Percentiles rank a stretch among this genome's conserved stretches.
These are phyloP conservation scores for Opeltia flavorubescens DNA, from an alignment of 495 filamentous ascomycete genomes.

Conservation along the genomic window DNA sequence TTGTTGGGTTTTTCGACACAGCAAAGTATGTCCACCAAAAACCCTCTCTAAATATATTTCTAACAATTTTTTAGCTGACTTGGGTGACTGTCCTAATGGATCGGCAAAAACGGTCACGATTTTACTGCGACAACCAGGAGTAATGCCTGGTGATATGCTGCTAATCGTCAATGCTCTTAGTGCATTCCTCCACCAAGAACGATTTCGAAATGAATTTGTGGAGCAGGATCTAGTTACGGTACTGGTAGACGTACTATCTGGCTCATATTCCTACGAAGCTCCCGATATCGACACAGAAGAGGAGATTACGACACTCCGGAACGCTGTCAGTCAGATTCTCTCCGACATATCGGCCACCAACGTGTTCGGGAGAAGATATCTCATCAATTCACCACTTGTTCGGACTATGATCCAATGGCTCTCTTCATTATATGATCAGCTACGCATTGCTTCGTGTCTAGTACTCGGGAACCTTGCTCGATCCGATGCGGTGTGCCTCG, in stretches of 20 bases:
- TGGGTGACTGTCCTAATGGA: conserved; percentile 27
- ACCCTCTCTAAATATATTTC: neutral
- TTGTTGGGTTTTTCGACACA: conserved; percentile 20
- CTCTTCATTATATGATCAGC: conserved; percentile 31
- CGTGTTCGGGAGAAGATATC: conserved; percentile 36
- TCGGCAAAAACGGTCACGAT: conserved; percentile 26
- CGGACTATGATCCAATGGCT: conserved; percentile 42
- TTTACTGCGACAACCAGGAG: conserved; percentile 17
- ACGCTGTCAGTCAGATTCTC: conserved; percentile 40
- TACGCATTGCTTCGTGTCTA: conserved; percentile 57
- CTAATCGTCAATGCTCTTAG: conserved; percentile 22
- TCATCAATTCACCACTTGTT: conserved; percentile 34
- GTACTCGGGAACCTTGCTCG: conserved; percentile 65
- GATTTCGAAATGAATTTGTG: conserved; percentile 29
- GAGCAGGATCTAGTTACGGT: conserved; percentile 21
- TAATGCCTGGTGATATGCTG: conserved; percentile 21
- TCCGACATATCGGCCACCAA: conserved; percentile 49
- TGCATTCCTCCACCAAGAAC: conserved; percentile 25
- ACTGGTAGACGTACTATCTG: conserved; percentile 21
- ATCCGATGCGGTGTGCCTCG: conserved; percentile 47
- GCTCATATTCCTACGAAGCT: conserved; percentile 19
- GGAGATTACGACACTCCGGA: conserved; percentile 36
- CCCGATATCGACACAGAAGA: conserved; percentile 26
- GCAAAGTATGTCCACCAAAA: conserved; percentile 25
- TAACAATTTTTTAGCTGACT: conserved; percentile 18